Evolutionary conservation across 352 stramenopile species (phyloP).

Genomic region (Paralagenidium karlingii): DNA sequence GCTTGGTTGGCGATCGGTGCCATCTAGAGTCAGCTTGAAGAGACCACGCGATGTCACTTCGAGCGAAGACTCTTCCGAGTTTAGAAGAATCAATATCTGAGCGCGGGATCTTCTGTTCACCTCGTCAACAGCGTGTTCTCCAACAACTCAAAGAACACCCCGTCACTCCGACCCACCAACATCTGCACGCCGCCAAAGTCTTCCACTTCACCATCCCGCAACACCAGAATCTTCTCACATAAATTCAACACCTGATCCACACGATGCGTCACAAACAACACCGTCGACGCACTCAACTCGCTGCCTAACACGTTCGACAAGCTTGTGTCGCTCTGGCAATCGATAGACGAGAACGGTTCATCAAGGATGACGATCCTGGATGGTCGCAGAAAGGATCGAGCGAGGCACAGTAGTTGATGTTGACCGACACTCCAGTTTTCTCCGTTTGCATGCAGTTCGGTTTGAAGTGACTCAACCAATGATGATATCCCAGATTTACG

Average conservation of each 20-base stretch:
- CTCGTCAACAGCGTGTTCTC: conserved; percentile 21
- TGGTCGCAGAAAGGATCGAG: conserved; percentile 70
- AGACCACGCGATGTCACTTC: no score
- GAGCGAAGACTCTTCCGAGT: no score
- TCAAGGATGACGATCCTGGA: conserved; percentile 82
- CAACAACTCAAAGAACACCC: conserved; percentile 24
- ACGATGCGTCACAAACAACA: conserved; percentile 88
- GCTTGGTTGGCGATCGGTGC: no score
- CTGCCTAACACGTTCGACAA: conserved; percentile 73
- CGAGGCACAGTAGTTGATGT: conserved; percentile 83
- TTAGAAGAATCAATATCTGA: no score
- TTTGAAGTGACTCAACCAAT: no score
- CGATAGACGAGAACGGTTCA: conserved; percentile 78
- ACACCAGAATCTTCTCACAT: conserved; percentile 71
- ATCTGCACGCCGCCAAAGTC: conserved; percentile 77
- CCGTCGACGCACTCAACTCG: conserved; percentile 9
- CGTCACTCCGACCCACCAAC: conserved; percentile 29
- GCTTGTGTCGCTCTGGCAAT: conserved; percentile 59
- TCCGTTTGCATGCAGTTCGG: conserved; percentile 80
- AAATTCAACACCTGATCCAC: conserved; percentile 89
- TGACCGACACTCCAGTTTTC: conserved; percentile 85
- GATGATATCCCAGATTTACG: no score
- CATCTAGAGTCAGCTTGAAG: no score
- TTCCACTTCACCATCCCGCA: conserved; percentile 50
- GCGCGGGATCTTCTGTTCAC: no score